A percentile compares a stretch with the other conserved stretches of the same genome.
These are phyloP conservation scores for Sporothrix dimorphospora DNA, from an alignment of 2,329 filamentous ascomycete genomes.

Conservation along the genomic window DNA sequence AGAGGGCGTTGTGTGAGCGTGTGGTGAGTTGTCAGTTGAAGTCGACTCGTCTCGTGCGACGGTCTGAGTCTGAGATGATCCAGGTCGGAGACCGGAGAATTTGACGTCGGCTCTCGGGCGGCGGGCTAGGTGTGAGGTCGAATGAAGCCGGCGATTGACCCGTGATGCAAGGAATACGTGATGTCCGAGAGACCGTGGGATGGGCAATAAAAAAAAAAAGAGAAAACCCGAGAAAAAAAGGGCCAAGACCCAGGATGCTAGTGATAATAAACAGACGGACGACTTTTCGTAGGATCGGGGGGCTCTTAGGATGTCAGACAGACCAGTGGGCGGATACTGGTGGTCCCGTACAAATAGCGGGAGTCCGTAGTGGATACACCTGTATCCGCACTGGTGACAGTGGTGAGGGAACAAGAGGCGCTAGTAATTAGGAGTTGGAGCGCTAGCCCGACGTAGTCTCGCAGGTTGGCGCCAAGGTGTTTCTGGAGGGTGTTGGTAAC, in stretches of 20 bases:
- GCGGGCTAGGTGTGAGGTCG: not conserved
- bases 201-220: not conserved
- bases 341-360: too few relatives aligned
- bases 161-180: constrained; percentile 5
- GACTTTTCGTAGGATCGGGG: not conserved
- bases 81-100: not conserved
- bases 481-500: not conserved
- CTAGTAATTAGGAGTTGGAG: too few relatives aligned
- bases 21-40: not conserved
- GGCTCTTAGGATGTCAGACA: not conserved
- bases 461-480: too few relatives aligned
- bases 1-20: not conserved
- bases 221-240: not conserved
- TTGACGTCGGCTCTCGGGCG: not conserved
- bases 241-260: constrained; percentile 17
- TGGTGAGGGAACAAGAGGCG: too few relatives aligned
- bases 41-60: not conserved
- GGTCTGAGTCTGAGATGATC: not conserved
- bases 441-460: not conserved
- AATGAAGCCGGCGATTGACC: not conserved
- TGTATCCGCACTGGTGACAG: too few relatives aligned
- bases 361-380: too few relatives aligned
- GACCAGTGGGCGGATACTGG: not conserved
- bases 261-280: constrained; percentile 14
- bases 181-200: not conserved